Evolutionary conservation across 306 rosid genomes (phyloP).

Genomic region (Senna tora): DNA sequence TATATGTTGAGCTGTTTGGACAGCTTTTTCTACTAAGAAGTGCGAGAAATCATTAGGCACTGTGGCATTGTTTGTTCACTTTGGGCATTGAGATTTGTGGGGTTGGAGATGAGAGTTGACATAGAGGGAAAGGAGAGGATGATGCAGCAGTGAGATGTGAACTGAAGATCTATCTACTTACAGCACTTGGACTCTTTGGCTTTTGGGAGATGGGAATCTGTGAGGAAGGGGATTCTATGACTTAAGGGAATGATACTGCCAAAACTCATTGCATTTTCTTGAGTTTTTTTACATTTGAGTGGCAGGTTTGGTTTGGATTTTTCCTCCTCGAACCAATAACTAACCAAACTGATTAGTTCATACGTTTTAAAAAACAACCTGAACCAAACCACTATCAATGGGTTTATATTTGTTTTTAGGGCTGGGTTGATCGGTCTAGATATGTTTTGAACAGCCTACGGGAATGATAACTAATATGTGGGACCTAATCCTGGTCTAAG

Average conservation of each 20-base stretch:
- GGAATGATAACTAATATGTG: neutral
- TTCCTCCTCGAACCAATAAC: neutral
- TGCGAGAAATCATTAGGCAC: neutral
- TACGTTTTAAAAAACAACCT: neutral
- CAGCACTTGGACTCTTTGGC: neutral
- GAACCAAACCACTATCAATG: neutral
- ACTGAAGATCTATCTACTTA: neutral
- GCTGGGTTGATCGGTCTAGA: neutral
- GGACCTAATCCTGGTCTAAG: neutral
- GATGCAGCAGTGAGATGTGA: constrained; percentile 2
- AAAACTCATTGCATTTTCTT: neutral
- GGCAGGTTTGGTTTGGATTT: neutral
- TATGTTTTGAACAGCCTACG: neutral
- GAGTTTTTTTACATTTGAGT: neutral
- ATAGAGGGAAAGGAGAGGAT: neutral
- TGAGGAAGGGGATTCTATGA: neutral
- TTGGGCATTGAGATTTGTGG: neutral
- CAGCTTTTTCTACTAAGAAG: neutral
- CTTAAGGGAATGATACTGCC: neutral
- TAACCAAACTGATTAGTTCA: neutral
- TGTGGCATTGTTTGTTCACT: neutral
- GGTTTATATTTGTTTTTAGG: neutral
- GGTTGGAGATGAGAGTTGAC: neutral
- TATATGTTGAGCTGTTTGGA: neutral
- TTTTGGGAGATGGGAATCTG: neutral